phyloP scores from a whole-genome alignment of 495 filamentous ascomycete genomes.

The Filosporella fistucella region DNA sequence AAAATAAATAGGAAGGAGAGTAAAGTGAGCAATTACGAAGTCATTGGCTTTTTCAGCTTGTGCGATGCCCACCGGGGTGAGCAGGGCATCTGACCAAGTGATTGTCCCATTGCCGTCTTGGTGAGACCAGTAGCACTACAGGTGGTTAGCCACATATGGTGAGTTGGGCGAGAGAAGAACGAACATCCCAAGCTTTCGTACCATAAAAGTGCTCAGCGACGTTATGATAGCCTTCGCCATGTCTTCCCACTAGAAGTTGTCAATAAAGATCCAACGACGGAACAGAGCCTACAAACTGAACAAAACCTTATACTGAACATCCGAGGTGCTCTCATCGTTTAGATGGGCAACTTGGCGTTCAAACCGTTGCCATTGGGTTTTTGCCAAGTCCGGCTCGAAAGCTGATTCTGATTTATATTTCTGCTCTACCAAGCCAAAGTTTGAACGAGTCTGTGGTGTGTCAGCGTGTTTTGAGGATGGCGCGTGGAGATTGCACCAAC shows the following conservation, averaged over 20 bases:
- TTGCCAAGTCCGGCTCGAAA: slow-evolving; percentile 29
- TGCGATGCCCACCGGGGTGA: slow-evolving; percentile 53
- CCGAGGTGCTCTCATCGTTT: slow-evolving; percentile 41
- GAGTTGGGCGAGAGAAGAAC: slow-evolving; percentile 18
- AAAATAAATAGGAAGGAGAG: no score
- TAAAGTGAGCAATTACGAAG: no score
- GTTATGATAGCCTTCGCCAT: slow-evolving; percentile 70
- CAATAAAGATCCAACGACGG: background rate
- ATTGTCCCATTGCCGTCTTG: slow-evolving; percentile 61
- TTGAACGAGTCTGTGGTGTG: slow-evolving; percentile 44
- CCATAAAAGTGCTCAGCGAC: slow-evolving; percentile 62
- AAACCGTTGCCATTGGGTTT: slow-evolving; percentile 67
- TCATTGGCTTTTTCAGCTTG: slow-evolving; percentile 59
- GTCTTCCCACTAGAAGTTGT: slow-evolving; percentile 44
- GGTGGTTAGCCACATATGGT: background rate
- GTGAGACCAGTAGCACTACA: slow-evolving; percentile 67
- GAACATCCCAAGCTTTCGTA: slow-evolving; percentile 61
- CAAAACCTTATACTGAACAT: slow-evolving; percentile 62
- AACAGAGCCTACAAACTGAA: slow-evolving; percentile 33
- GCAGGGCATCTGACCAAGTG: slow-evolving; percentile 65
- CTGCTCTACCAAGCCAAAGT: slow-evolving; percentile 64
- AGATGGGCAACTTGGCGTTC: slow-evolving; percentile 47
- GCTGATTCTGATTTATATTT: slow-evolving; percentile 45
- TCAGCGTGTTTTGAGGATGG: slow-evolving; percentile 2
- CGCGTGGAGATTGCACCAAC: slow-evolving; percentile 30